phyloP scores from a whole-genome alignment of 805 yeast genomes.

The Vanderwaltozyma yarrowii region DNA sequence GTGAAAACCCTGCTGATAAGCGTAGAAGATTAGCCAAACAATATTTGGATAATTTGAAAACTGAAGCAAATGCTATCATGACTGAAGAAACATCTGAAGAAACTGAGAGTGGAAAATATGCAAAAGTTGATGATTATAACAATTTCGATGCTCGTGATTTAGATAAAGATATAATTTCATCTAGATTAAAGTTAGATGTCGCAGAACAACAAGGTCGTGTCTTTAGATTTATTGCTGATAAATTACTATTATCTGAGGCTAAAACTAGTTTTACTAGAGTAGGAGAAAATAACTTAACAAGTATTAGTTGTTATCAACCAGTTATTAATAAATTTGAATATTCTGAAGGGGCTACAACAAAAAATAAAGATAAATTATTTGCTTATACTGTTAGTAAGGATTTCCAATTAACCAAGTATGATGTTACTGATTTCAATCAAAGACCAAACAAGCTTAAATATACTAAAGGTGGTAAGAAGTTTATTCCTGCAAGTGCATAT shows the following conservation, averaged over 20 bases:
- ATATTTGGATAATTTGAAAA: constrained; percentile 69
- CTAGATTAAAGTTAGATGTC: constrained; percentile 76
- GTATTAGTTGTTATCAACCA: constrained; percentile 30
- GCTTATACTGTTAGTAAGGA: constrained; percentile 80
- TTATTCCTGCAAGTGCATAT: constrained; percentile 27
- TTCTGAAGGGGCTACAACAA: constrained; percentile 26
- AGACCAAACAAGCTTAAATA: constrained; percentile 61
- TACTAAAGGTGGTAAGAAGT: constrained; percentile 49
- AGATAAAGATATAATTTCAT: constrained; percentile 75
- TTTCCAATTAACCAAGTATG: constrained; percentile 72
- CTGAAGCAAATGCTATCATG: constrained; percentile 39
- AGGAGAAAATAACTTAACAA: constrained; percentile 49
- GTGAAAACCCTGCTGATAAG: constrained; percentile 84
- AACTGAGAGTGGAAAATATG: constrained; percentile 9
- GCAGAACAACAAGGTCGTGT: constrained; percentile 83
- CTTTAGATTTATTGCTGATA: constrained; percentile 54
- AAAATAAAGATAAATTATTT: constrained; percentile 44
- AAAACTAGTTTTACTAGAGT: constrained; percentile 42
- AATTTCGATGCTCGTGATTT: constrained; percentile 84
- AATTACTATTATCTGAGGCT: constrained; percentile 33
- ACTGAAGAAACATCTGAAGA: constrained; percentile 9
- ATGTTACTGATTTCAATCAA: constrained; percentile 40
- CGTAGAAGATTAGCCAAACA: constrained; percentile 91
- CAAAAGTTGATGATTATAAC: constrained; percentile 27
- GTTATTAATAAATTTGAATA: constrained; percentile 24